Evolutionary conservation across 768 basidiomycete species (phyloP).

Genomic region (Coprinopsis cinerea): DNA sequence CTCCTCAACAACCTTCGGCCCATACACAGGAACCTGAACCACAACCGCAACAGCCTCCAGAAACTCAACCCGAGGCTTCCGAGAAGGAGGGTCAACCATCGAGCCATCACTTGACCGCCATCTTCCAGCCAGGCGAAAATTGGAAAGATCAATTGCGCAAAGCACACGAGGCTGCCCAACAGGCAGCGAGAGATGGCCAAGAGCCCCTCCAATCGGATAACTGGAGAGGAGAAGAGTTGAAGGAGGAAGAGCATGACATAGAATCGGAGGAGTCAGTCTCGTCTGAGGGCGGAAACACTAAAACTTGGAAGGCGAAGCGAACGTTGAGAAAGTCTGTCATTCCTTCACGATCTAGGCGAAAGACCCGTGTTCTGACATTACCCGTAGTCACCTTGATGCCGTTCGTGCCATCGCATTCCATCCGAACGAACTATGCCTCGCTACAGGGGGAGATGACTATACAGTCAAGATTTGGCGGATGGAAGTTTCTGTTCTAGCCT

Average conservation of each 20-base stretch:
- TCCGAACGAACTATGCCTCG: constrained; percentile 76
- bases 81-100: constrained; percentile 46
- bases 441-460: constrained; percentile 93
- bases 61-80: constrained; percentile 29
- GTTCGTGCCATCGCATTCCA: constrained; percentile 90
- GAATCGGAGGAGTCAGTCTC: constrained; percentile 62
- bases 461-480: constrained; percentile 96
- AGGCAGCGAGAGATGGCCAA: constrained; percentile 16
- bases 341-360: constrained; percentile 15
- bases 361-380: constrained; percentile 13
- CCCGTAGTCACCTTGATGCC: constrained; percentile 82
- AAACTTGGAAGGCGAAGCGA: constrained; percentile 81
- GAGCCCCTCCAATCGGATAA: neutral
- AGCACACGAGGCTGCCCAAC: constrained; percentile 57
- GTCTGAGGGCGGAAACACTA: constrained; percentile 61
- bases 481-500: constrained; percentile 69
- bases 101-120: constrained; percentile 60
- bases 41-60: constrained; percentile 28
- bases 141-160: constrained; percentile 78
- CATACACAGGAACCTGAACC: constrained; percentile 7
- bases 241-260: constrained; percentile 65
- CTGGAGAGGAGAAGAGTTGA: constrained; percentile 37
- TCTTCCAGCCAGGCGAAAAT: constrained; percentile 82
- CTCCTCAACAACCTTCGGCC: constrained; percentile 1
- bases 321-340: constrained; percentile 80